Conservation (phyloP, 164 flowering plant species). For the Cinnamomum micranthum region DNA sequence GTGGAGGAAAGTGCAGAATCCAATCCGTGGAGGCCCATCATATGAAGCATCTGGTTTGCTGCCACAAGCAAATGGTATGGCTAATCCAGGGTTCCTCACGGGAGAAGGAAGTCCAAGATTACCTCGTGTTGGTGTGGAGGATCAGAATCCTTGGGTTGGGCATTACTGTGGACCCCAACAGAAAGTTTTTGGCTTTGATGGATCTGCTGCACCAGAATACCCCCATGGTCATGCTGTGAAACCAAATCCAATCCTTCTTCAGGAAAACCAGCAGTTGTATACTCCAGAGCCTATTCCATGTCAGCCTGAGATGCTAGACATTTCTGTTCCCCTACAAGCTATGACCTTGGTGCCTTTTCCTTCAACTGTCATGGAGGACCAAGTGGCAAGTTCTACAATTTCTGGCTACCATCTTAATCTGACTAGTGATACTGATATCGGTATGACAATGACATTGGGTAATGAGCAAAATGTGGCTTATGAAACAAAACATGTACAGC, state of each 20-base stretch:
- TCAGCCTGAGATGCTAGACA: conserved; percentile 23
- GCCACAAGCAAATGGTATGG: conserved; percentile 45
- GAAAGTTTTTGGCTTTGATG: conserved; percentile 44
- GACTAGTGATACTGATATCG: conserved; percentile 10
- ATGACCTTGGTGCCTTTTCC: conserved; percentile 20
- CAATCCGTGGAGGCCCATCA: conserved; percentile 45
- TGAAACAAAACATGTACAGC: conserved; percentile 13
- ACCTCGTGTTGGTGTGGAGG: conserved; percentile 40
- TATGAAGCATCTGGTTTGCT: conserved; percentile 48
- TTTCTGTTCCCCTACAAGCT: conserved; percentile 21
- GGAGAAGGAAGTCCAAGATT: conserved; percentile 48
- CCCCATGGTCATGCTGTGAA: conserved; percentile 32
- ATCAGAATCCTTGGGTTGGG: conserved; percentile 47
- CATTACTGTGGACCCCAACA: conserved; percentile 25
- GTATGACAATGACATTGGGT: conserved; percentile 12
- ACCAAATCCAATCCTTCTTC: conserved; percentile 26
- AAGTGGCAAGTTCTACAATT: conserved; percentile 17
- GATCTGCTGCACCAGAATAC: conserved; percentile 42
- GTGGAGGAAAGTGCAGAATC: conserved; percentile 61
- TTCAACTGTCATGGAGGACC: conserved; percentile 20
- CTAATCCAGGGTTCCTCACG: conserved; percentile 37
- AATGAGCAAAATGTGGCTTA: conserved; percentile 15
- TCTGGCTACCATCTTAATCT: conserved; percentile 16
- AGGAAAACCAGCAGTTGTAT: conserved; percentile 26
- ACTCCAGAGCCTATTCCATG: conserved; percentile 27